phyloP scores from a whole-genome alignment of 352 stramenopile species.

The Pythium brassicae region DNA sequence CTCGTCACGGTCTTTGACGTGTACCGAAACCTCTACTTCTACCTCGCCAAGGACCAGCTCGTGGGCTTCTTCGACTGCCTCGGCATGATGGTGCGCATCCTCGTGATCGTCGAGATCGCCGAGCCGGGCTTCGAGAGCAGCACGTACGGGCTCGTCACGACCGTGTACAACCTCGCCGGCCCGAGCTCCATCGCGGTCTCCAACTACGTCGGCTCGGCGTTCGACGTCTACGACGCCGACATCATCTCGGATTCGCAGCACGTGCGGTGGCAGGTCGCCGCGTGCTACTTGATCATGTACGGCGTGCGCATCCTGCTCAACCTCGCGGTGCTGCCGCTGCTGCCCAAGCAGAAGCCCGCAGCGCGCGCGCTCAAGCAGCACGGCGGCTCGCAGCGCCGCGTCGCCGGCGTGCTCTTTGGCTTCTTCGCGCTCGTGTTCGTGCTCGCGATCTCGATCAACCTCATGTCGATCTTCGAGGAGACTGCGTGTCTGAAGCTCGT shows the following conservation, averaged over 20 bases:
- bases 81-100: constrained; percentile 68
- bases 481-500: constrained; percentile 56
- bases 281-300: constrained; percentile 53
- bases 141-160: constrained; percentile 74
- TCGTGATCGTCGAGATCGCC: constrained; percentile 76
- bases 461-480: constrained; percentile 53
- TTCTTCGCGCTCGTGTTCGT: constrained; percentile 42
- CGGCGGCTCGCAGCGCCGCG: constrained; percentile 34
- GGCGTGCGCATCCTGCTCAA: constrained; percentile 38
- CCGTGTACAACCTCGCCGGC: constrained; percentile 67
- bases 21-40: constrained; percentile 62
- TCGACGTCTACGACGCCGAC: constrained; percentile 57
- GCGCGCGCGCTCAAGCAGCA: constrained; percentile 48
- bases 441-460: constrained; percentile 41
- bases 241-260: constrained; percentile 41
- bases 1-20: constrained; percentile 57
- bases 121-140: constrained; percentile 73
- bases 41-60: constrained; percentile 40
- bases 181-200: constrained; percentile 51
- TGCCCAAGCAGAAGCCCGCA: constrained; percentile 47
- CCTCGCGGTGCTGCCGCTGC: constrained; percentile 37
- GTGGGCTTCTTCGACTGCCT: constrained; percentile 63
- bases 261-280: constrained; percentile 55
- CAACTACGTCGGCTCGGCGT: constrained; percentile 50
- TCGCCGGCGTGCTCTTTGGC: constrained; percentile 29